Base-by-base conservation (phyloP, 2,329 filamentous ascomycete species). In the Nemania sp. region DNA sequence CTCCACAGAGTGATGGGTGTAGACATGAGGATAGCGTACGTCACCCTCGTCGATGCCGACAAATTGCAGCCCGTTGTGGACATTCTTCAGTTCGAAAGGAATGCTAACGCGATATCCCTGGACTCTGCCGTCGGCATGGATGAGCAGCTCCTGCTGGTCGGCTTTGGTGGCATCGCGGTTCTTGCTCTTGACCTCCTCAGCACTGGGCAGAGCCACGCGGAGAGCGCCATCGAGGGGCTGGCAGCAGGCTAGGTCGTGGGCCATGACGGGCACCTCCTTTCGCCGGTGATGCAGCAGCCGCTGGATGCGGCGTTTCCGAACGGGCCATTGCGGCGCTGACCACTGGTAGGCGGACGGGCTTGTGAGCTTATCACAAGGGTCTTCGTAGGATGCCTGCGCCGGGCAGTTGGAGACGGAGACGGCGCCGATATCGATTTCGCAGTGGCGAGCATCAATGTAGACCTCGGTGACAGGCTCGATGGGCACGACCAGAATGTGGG, bases 21-120 rank as follows among this genome's bases (percentile, higher is more conserved):
- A 99, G 43, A 90, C 86, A 74, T 99, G 93, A 0, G 94, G 91
- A 70, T 92, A 99, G 57, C 92, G 83, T 51, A 79, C 79, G 68
- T 97, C 93, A 45, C 86, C 83, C 52, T 86, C 85, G 39, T 91
- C 86, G 31, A 94, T 82, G 3, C 94, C 92, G 14, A 95, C 90
- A 72, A 97, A 99, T 56, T 97, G 92, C 53, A 97, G 72, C 19
- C 91, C 93, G 69, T 99, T 94, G 40, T 90, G 82, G 45, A 92
- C 86, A 62, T 84, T 83, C 45, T 83, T 84, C 28, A 90, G 83
- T 19, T 80, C 77, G 67, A 96, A 99, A 28, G 94, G 89, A 52
- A 97, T 88, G 41, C 76, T 76, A 33, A 84, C 74, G 60, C 64
- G 72, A 28, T 76, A 77, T 57, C 76, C 76, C 26, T 76, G 70